Evolutionary conservation across 1,139 yeast genomes (phyloP), one percentile per base, ranked within the genome.

Genomic region (Magnusiomyces paraingens): DNA sequence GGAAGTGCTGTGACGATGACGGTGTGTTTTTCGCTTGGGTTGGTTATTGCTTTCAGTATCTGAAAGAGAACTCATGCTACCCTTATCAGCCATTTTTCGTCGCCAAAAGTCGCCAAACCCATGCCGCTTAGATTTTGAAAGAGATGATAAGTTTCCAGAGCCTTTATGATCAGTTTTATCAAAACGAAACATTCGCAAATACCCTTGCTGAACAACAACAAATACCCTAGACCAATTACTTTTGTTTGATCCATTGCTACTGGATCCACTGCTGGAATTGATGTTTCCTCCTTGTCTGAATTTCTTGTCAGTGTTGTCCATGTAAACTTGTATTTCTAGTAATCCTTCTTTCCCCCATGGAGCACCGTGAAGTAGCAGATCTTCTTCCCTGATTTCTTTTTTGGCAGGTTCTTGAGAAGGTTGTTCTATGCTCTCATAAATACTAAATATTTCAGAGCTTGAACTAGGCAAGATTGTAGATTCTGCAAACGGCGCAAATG

Each of bases 311-410:
- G 61, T 63, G 43, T 62, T 62, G 47, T 57, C 52, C 29, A 52
- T 53, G n/a, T 56, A 56, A 17, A 77, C 71, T 59, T 75, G 78
- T 63, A 77, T 74, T 61, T 80, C 77, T 58, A 85, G 73, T 48
- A 86, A 67, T 0, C 95, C 94, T 70, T 86, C 94, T 64, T 86
- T 84, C 56, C 84, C 78, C 79, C 87, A 86, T 1, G 94, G 94
- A 1, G 91, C 81, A 0, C 93, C 94, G 52, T 78, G 76, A 47
- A 83, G 73, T 60, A 83, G 87, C 58, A 86, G 71, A 39, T 78
- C 76, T 59, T 80, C 77, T 64, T 83, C 87, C 57, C 41, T 5
- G 10, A 43, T 8, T 20, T 43, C 29, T 3, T 15, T 12, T 43
- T 41, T 5, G 12, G 15, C 22, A 12, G 10, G 18, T 26, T 5